Evolutionary conservation across 179 eudicot species (phyloP), one percentile per base, ranked within the genome.

Genomic region (Vitellaria paradoxa): DNA sequence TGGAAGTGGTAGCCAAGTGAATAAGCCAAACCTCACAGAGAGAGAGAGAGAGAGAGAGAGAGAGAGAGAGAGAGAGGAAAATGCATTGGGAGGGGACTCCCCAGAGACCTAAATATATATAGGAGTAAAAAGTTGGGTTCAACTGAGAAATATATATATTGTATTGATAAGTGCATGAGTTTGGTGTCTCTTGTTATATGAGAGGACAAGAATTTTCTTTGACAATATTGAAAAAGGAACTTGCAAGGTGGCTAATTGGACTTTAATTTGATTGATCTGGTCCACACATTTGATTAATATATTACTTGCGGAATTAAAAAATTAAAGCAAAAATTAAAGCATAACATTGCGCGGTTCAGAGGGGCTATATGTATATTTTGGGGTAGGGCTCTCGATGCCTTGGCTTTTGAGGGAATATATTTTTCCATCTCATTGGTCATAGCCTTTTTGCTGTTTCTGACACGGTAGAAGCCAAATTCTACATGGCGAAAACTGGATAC

Each of bases 21-120:
- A 30, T 30, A 0, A 30, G 37, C 37, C 37, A 30, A 30, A 30
- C 37, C 37, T 30, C 37, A 46, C 47, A 18, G 77, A 70, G 78
- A 80, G 82, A 42, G 62, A 24, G 45, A 14, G 20, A 63, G 68
- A 78, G 79, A 68, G 63, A 17, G 63, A 17, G 63, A 17, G 72
- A 46, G 70, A 23, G 37, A 7, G 24, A 55, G 73, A 55, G 68
- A 66, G 62, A 57, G 78, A 65, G 68, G 26, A 61, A 70, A 47
- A 62, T 45, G 50, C 26, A 60, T 45, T 40, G 37, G 76, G 57
- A 47, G 68, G 18, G 53, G 49, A 5, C 17, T 6, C 6, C 49
- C 15, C 45, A 7, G 56, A 8, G 1, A 12, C 59, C 55, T 3
- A n/a, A 17, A 49, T 75, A 49, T 63, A 75, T 63, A 45, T 17